phyloP scores from a whole-genome alignment of 768 basidiomycete species.

The Glaciozyma antarctica region DNA sequence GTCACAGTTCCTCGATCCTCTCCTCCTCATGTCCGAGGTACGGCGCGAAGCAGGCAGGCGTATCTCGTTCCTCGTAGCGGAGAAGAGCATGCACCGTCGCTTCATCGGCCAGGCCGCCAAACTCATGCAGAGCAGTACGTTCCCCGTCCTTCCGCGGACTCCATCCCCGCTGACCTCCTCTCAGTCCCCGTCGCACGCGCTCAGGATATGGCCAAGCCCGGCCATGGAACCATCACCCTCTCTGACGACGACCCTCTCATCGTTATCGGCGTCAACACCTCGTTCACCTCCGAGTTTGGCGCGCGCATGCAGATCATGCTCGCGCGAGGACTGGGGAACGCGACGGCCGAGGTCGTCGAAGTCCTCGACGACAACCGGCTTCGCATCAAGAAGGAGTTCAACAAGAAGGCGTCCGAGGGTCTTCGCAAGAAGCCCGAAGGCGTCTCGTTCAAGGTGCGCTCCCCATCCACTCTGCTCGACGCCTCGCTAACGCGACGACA shows the following conservation, averaged over 20 bases:
- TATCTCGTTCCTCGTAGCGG: constrained; percentile 80
- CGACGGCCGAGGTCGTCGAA: constrained; percentile 72
- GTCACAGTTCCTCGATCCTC: constrained; percentile 76
- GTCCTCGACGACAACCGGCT: constrained; percentile 80
- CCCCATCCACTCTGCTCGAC: neutral
- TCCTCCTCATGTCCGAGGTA: constrained; percentile 74
- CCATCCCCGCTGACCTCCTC: neutral
- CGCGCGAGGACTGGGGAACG: constrained; percentile 65
- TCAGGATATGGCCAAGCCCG: constrained; percentile 69
- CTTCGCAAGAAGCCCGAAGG: constrained; percentile 55
- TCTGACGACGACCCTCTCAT: constrained; percentile 67
- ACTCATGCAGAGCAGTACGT: constrained; percentile 77
- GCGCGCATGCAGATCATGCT: constrained; percentile 80
- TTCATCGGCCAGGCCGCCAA: constrained; percentile 71
- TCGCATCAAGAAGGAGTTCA: constrained; percentile 75
- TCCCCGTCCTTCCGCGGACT: neutral
- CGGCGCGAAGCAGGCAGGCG: constrained; percentile 70
- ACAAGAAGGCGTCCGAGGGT: constrained; percentile 68
- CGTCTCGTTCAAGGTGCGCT: constrained; percentile 27
- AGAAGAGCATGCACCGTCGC: constrained; percentile 70
- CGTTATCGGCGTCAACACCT: constrained; percentile 72
- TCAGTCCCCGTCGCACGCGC: constrained; percentile 88
- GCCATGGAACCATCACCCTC: constrained; percentile 54
- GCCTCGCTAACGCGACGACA: neutral
- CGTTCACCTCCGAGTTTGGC: constrained; percentile 60